These are phyloP conservation scores for Hyaloperonospora arabidopsidis DNA, from an alignment of 352 stramenopile genomes.

Conservation along the genomic window DNA sequence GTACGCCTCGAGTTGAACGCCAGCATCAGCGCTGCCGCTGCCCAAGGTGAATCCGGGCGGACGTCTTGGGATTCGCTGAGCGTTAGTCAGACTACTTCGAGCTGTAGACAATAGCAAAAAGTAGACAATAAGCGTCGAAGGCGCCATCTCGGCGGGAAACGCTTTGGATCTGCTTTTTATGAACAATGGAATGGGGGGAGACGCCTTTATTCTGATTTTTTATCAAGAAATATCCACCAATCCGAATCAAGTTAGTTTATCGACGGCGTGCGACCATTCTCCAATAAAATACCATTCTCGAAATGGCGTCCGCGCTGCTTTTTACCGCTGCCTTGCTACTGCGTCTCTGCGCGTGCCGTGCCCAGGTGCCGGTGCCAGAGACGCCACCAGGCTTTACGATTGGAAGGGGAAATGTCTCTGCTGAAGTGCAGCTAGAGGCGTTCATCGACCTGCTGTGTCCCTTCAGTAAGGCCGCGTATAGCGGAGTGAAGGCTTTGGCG, in stretches of 20 bases:
- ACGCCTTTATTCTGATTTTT: too few species aligned
- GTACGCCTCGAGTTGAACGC: constrained; percentile 77
- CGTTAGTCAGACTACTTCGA: constrained; percentile 8
- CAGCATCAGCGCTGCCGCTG: constrained; percentile 37
- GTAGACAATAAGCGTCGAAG: background rate
- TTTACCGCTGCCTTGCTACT: constrained; percentile 9
- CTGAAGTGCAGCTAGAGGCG: constrained; percentile 66
- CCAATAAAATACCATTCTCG: too few species aligned
- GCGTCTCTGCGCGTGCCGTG: constrained; percentile 7
- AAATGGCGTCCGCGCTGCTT: constrained; percentile 18
- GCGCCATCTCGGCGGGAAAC: too few species aligned
- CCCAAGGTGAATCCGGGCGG: constrained; percentile 60
- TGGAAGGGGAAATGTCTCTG: constrained; percentile 33
- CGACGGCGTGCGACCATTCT: too few species aligned
- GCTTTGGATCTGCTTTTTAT: too few species aligned
- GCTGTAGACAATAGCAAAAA: constrained; percentile 20
- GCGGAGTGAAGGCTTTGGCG: constrained; percentile 53
- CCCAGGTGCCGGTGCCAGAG: constrained; percentile 51
- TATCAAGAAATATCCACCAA: too few species aligned
- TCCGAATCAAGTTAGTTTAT: too few species aligned
- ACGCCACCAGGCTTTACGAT: constrained; percentile 59
- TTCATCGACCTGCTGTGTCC: constrained; percentile 76
- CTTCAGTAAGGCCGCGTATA: constrained; percentile 54
- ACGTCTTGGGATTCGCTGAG: constrained; percentile 42
- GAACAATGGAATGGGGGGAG: too few species aligned